Conservation (phyloP, 2,329 filamentous ascomycete species). For the Trematosphaeria pertusa region DNA sequence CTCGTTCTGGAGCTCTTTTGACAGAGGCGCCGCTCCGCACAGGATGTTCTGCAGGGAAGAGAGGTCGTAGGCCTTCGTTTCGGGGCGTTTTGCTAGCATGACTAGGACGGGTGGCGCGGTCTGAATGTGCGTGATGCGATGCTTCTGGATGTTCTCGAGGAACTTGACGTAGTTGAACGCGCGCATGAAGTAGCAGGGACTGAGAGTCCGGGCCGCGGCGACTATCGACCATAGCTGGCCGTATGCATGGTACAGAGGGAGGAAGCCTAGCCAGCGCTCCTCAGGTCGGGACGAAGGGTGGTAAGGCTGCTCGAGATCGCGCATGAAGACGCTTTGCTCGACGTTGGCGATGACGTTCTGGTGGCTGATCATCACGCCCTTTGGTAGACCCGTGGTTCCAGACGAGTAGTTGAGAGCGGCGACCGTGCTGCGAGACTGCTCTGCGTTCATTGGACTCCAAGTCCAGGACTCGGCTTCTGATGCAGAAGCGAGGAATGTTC, state of each 20-base stretch:
- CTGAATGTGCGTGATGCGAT: slow-evolving; percentile 49
- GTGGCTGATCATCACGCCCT: slow-evolving; percentile 55
- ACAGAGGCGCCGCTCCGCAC: slow-evolving; percentile 50
- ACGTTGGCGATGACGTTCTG: slow-evolving; percentile 52
- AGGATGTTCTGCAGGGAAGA: slow-evolving; percentile 41
- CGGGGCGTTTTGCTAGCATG: slow-evolving; percentile 46
- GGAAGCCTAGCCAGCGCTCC: slow-evolving; percentile 51
- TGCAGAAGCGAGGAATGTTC: slow-evolving; percentile 45
- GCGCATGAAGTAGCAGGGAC: slow-evolving; percentile 49
- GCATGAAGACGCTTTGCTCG: slow-evolving; percentile 49
- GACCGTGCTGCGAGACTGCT: slow-evolving; percentile 42
- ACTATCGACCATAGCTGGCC: slow-evolving; percentile 50
- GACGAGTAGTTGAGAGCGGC: slow-evolving; percentile 29
- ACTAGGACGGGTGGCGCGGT: slow-evolving; percentile 49
- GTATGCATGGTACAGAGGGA: slow-evolving; percentile 54
- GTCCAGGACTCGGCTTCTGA: slow-evolving; percentile 47
- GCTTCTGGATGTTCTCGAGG: slow-evolving; percentile 42
- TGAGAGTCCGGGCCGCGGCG: slow-evolving; percentile 40
- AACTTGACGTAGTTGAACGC: slow-evolving; percentile 46
- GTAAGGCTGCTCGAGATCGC: slow-evolving; percentile 41
- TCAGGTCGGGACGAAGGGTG: slow-evolving; percentile 21
- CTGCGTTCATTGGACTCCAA: slow-evolving; percentile 50
- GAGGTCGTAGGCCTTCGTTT: slow-evolving; percentile 44
- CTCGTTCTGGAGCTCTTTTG: slow-evolving; percentile 47
- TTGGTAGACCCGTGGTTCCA: slow-evolving; percentile 50